phyloP scores from a whole-genome alignment of 192 early-diverging fungal genomes.

The Coemansia sp. region DNA sequence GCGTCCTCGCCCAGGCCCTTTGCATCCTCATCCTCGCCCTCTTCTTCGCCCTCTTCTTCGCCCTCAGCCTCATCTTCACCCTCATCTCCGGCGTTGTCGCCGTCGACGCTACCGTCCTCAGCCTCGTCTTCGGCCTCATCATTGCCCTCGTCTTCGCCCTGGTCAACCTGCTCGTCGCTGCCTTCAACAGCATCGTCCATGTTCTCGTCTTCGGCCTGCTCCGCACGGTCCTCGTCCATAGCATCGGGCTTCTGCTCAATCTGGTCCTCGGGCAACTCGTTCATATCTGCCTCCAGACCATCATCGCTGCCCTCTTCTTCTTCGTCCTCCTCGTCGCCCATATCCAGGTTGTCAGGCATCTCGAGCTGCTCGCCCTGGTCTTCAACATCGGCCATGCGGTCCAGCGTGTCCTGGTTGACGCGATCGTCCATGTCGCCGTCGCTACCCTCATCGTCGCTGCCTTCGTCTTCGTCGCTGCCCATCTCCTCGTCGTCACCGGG shows the following conservation, averaged over 20 bases:
- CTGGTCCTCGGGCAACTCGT: constrained; percentile 56
- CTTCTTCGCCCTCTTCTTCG: constrained; percentile 47
- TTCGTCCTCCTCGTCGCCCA: constrained; percentile 55
- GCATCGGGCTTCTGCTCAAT: constrained; percentile 45
- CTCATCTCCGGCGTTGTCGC: constrained; percentile 44
- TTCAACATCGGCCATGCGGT: constrained; percentile 55
- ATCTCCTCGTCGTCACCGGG: constrained; percentile 7
- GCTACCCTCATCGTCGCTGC: constrained; percentile 51
- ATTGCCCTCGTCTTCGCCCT: constrained; percentile 48
- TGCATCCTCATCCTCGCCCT: not conserved
- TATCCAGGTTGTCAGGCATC: constrained; percentile 59
- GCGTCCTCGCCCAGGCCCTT: constrained; percentile 28
- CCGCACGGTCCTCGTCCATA: constrained; percentile 40
- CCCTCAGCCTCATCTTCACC: constrained; percentile 39
- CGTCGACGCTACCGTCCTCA: constrained; percentile 35
- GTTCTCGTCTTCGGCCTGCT: constrained; percentile 12
- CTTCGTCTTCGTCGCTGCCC: constrained; percentile 33
- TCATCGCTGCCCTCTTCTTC: constrained; percentile 31
- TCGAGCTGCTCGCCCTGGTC: constrained; percentile 59
- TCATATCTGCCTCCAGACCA: constrained; percentile 54
- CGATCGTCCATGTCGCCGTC: constrained; percentile 56
- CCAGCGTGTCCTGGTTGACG: constrained; percentile 50
- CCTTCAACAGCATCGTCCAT: constrained; percentile 27
- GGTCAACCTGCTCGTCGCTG: constrained; percentile 38
- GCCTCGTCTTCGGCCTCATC: constrained; percentile 34